A percentile compares a stretch with the other conserved stretches of the same genome.
These are phyloP conservation scores for Fusarium oligoseptatum DNA, from an alignment of 2,329 filamentous ascomycete genomes.

Conservation along the genomic window DNA sequence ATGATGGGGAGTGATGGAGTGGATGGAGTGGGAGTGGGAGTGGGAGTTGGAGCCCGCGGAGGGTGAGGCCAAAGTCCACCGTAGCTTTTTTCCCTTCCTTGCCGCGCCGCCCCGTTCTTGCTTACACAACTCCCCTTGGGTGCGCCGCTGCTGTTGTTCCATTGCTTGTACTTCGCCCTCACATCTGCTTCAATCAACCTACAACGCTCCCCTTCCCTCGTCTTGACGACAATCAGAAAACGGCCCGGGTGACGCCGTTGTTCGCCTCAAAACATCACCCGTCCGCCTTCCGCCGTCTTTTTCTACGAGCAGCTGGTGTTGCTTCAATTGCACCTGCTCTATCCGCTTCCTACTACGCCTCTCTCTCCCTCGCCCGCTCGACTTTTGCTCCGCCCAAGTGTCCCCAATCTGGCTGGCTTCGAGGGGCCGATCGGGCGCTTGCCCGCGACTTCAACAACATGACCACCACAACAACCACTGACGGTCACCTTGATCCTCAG, in stretches of 20 bases:
- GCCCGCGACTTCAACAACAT: slow-evolving; percentile 54
- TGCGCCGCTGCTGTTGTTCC: neutral
- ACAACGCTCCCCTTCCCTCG: slow-evolving; percentile 37
- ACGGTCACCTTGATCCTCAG: slow-evolving; percentile 44
- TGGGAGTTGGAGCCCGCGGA: neutral
- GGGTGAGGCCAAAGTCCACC: slow-evolving; percentile 43
- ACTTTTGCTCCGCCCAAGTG: slow-evolving; percentile 31
- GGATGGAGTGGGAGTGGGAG: neutral
- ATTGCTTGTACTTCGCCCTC: slow-evolving; percentile 28
- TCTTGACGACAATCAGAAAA: slow-evolving; percentile 37
- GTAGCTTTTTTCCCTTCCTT: slow-evolving; percentile 47
- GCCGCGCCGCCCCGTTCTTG: slow-evolving; percentile 46
- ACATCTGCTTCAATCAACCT: slow-evolving; percentile 41
- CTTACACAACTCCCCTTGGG: slow-evolving; percentile 46
- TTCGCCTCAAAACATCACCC: slow-evolving; percentile 10
- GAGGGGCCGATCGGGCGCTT: slow-evolving; percentile 55
- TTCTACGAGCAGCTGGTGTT: slow-evolving; percentile 41
- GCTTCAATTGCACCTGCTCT: slow-evolving; percentile 43
- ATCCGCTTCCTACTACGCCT: slow-evolving; percentile 21
- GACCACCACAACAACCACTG: slow-evolving; percentile 52
- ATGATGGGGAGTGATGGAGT: slow-evolving; percentile 13
- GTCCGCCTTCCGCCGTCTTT: slow-evolving; percentile 18
- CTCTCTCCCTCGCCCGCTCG: slow-evolving; percentile 19
- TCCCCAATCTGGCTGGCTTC: slow-evolving; percentile 54
- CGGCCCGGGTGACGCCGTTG: slow-evolving; percentile 40